Evolutionary conservation across 1,139 yeast species (phyloP), one percentile per base, ranked within the genome.

Genomic region (Suhomyces atakaporum): DNA sequence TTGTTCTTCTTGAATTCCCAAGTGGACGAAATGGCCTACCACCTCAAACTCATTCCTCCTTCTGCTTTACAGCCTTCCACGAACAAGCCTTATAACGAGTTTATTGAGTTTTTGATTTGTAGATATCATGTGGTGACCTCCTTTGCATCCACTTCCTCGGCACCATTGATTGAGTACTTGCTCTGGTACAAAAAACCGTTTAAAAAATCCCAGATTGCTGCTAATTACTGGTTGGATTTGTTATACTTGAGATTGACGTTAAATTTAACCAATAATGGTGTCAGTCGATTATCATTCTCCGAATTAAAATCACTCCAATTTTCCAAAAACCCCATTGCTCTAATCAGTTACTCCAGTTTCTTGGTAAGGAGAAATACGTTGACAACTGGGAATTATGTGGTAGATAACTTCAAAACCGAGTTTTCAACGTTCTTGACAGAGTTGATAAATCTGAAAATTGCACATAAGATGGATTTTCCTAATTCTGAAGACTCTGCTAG

Each of bases 161-260:
- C 53, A 14, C 45, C 58, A 22, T 69, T 75, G 72, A 43, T 50
- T 13, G 65, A 61, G 11, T 70, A 59, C 43, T 54, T 70, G 33
- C 42, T 39, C 19, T 44, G 54, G 27, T 52, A 54, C 35, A 51
- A 51, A 15, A 47, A 40, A 19, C 67, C 68, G 8, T 67, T 66
- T 41, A 39, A 45, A 16, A 63, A 61, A 41, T 58, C 69, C 5
- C 65, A 66, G 31, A 61, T 67, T 15, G 61, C 69, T 2, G 72
- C 66, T 3, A 60, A 60, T 34, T 51, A 58, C 36, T 71, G 77
- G 77, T 51, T 66, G n/a, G 66, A 60, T 18, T 49, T 62, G 23
- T 45, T 69, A 28, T 60, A 54, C 39, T 48, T 47, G 20, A 54
- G 58, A 33, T 53, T 66, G 22, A 54, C 66, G 9, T 31, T 41